These are phyloP conservation scores for Astrocystis sublimbata DNA, from an alignment of 495 filamentous ascomycete genomes.

Conservation along the genomic window DNA sequence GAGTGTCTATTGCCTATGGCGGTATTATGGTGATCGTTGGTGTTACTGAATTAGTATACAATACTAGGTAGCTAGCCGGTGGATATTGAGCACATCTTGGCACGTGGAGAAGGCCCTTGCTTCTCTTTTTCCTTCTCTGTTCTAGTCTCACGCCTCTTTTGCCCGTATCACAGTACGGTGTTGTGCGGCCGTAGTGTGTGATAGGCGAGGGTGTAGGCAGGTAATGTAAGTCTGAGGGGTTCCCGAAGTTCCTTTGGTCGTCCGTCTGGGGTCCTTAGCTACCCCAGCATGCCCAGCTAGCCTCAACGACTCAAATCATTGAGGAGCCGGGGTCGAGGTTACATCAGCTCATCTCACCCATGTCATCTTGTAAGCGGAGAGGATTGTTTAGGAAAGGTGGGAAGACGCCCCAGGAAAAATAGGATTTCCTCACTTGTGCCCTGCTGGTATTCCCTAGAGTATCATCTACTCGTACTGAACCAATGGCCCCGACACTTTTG, in stretches of 20 bases:
- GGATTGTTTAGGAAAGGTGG: slow-evolving; percentile 5
- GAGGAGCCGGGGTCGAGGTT: slow-evolving; percentile 15
- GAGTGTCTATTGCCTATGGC: background rate
- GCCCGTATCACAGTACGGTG: background rate
- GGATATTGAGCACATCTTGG: background rate
- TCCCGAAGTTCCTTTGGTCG: background rate
- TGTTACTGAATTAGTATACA: background rate
- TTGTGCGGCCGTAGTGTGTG: background rate
- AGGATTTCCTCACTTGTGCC: no score
- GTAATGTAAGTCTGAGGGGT: background rate
- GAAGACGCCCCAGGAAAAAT: slow-evolving; percentile 3
- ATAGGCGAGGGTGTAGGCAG: no score
- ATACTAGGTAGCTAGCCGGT: background rate
- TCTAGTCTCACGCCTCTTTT: background rate
- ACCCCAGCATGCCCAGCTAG: slow-evolving; percentile 14
- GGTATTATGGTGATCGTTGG: background rate
- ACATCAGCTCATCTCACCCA: slow-evolving; percentile 16
- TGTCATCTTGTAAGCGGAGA: slow-evolving; percentile 8
- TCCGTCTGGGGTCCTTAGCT: slow-evolving; percentile 2
- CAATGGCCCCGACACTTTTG: no score
- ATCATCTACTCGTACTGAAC: no score
- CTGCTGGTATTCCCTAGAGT: no score
- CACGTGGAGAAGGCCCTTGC: background rate
- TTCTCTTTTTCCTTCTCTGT: background rate
- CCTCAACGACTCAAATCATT: slow-evolving; percentile 19